phyloP scores from a whole-genome alignment of 1,139 yeast genomes.

The Taphrina deformans region DNA sequence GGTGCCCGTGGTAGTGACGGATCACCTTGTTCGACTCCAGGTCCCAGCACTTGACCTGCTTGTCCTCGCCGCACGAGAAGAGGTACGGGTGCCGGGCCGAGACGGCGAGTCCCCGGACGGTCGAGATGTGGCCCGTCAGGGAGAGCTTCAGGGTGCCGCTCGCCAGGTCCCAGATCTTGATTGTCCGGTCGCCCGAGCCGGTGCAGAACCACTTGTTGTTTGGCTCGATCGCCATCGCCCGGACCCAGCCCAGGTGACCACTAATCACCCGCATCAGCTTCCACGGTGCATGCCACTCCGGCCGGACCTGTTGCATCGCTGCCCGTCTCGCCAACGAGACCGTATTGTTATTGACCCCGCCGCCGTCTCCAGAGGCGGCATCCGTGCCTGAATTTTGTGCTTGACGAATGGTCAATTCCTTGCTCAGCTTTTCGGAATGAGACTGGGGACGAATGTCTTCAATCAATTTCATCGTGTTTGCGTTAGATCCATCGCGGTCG shows the following conservation, averaged over 20 bases:
- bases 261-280: slow-evolving; percentile 69
- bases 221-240: slow-evolving; percentile 77
- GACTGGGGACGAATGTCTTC: slow-evolving; percentile 39
- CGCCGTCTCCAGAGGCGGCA: neutral
- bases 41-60: slow-evolving; percentile 96
- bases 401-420: slow-evolving; percentile 12
- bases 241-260: slow-evolving; percentile 93
- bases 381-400: neutral
- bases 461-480: slow-evolving; percentile 28
- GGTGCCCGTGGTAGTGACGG: slow-evolving; percentile 90
- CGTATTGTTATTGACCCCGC: neutral
- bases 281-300: slow-evolving; percentile 67
- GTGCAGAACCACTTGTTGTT: slow-evolving; percentile 89
- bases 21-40: slow-evolving; percentile 79
- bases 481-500: slow-evolving; percentile 15
- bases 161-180: slow-evolving; percentile 86
- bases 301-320: slow-evolving; percentile 41
- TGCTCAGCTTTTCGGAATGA: slow-evolving; percentile 32
- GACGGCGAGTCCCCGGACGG: slow-evolving; percentile 72
- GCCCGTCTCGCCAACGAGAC: slow-evolving; percentile 27
- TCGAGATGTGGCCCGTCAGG: slow-evolving; percentile 87
- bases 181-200: slow-evolving; percentile 84
- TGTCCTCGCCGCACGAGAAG: slow-evolving; percentile 92
- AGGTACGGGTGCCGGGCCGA: slow-evolving; percentile 80
- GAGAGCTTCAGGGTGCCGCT: slow-evolving; percentile 68